Percentiles rank a stretch among this genome's conserved stretches.
Evolutionary conservation across 140 eudicot genomes (phyloP).

Genomic region (Senecio squalidus): DNA sequence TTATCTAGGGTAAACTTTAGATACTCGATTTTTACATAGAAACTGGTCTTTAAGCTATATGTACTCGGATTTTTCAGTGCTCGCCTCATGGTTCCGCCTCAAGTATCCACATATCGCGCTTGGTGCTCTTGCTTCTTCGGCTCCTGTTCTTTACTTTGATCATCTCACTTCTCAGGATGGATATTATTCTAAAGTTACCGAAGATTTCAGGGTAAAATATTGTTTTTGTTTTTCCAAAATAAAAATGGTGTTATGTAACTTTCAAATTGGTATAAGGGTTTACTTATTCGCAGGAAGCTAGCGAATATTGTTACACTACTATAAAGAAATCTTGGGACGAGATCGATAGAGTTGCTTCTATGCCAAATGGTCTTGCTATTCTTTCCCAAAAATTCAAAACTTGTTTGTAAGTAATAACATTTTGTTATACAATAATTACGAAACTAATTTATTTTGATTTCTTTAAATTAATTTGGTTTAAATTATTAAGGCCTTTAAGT

Average conservation of each 20-base stretch:
- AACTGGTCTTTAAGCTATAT: no score
- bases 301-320: slow-evolving; percentile 52
- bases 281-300: slow-evolving; percentile 62
- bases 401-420: slow-evolving; percentile 44
- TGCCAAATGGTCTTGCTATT: slow-evolving; percentile 47
- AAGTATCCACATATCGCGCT: slow-evolving; percentile 87
- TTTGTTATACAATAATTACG: background rate
- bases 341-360: slow-evolving; percentile 57
- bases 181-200: slow-evolving; percentile 49
- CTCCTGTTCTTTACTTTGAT: slow-evolving; percentile 76
- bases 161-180: slow-evolving; percentile 59
- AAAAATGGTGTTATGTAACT: no score
- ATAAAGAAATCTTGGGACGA: slow-evolving; percentile 59
- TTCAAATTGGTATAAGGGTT: no score
- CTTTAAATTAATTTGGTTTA: background rate
- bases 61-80: slow-evolving; percentile 57
- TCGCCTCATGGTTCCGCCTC: slow-evolving; percentile 84
- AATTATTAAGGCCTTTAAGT: slow-evolving; percentile 30
- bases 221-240: no score
- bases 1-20: no score
- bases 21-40: no score
- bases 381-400: slow-evolving; percentile 53
- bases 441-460: background rate
- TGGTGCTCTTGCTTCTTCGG: slow-evolving; percentile 91
- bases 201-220: slow-evolving; percentile 55